Evolutionary conservation across 352 stramenopile genomes (phyloP), one percentile per base, ranked within the genome.

Genomic region (Paralagenidium karlingii): DNA sequence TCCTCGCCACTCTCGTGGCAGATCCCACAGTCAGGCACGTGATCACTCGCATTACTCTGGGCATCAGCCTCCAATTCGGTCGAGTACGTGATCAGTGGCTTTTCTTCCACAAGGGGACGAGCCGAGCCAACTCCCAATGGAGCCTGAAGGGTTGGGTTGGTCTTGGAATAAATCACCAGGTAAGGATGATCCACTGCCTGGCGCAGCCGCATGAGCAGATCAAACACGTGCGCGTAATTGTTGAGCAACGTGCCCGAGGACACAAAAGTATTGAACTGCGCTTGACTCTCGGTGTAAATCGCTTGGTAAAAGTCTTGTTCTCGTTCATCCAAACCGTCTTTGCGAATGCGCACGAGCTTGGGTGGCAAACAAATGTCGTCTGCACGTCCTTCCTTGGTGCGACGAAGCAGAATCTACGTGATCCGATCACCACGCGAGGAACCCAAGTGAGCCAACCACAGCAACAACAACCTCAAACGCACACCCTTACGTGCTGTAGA

Each of bases 191-290:
- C 95, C 3, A 99, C 91, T 10, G 91, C 89, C 64, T 99, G 95
- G 3, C 96, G 84, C 48, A 99, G 84, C 3, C 95, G 86, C 28
- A 98, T 98, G 2, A 99, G 66, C 13, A 99, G 76, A 48, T 95
- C 94, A 64, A 99, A 97, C 48, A 99, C 88, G 79, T 98, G 94
- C 9, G 95, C 94, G 54, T 99, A 99, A 58, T 99, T 99, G 77
- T 99, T 98, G n/a, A 99, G 62, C 16, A 99, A 56, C 38, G 95
- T 99, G 11, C 96, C 96, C 13, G 76, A 83, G 25, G 88, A 82
- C 18, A 99, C 91, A 54, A 98, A 99, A 8, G 96, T 97, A 68
- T 98, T 91, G 59, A 99, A 99, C 47, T 97, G 87, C 10, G 89
- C 87, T 61, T 96, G 83, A 25, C 83, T 97, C 50, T 98, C 88